phyloP scores from a whole-genome alignment of 2,329 filamentous ascomycete genomes.

The Leptographium radiaticola region DNA sequence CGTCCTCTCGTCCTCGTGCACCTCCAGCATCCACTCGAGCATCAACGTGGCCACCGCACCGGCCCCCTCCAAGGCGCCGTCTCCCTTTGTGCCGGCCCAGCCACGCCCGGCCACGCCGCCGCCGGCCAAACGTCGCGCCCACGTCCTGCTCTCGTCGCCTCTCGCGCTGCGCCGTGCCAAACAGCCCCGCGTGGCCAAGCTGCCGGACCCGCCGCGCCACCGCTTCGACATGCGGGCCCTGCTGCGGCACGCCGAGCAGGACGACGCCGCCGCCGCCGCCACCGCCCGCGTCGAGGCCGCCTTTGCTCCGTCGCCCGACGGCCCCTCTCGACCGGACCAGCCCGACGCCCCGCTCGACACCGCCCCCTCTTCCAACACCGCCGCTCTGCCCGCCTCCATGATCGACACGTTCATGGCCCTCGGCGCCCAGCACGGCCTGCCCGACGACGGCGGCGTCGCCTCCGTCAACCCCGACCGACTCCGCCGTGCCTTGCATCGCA shows the following conservation, averaged over 20 bases:
- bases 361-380: not conserved
- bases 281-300: slow-evolving; percentile 28
- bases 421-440: not conserved
- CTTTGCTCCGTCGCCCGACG: slow-evolving; percentile 11
- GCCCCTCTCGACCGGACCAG: slow-evolving; percentile 1
- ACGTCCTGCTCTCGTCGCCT: slow-evolving; percentile 22
- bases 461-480: slow-evolving; percentile 24
- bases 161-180: slow-evolving; percentile 24
- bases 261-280: slow-evolving; percentile 46
- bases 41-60: not conserved
- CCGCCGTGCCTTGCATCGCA: slow-evolving; percentile 34
- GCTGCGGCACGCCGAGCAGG: slow-evolving; percentile 42
- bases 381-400: slow-evolving; percentile 15
- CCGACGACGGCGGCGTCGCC: not conserved
- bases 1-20: not conserved
- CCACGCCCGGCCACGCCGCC: not conserved
- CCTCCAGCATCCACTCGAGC: not conserved
- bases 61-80: not conserved
- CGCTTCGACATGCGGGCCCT: slow-evolving; percentile 52
- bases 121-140: slow-evolving; percentile 9
- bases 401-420: slow-evolving; percentile 16
- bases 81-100: not conserved
- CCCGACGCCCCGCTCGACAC: slow-evolving; percentile 19
- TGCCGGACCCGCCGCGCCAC: slow-evolving; percentile 31
- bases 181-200: slow-evolving; percentile 2